Conservation (phyloP, 495 filamentous ascomycete genomes). For the Penicillium manginii region DNA sequence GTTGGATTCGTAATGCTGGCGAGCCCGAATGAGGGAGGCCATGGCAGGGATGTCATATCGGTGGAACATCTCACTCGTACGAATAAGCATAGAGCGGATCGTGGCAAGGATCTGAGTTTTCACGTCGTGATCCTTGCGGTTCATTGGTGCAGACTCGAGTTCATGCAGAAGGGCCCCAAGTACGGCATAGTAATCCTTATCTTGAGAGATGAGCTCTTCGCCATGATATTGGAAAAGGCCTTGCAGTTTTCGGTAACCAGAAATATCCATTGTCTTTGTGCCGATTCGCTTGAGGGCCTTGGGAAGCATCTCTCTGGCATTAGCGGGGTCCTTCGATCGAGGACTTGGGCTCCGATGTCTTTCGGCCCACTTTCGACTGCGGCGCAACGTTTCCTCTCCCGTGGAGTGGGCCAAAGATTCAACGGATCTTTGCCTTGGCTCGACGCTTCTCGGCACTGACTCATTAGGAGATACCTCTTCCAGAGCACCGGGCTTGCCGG, state of each 20-base stretch:
- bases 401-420: slow-evolving; percentile 25
- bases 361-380: slow-evolving; percentile 32
- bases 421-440: slow-evolving; percentile 13
- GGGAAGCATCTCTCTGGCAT: slow-evolving; percentile 63
- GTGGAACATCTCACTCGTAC: slow-evolving; percentile 65
- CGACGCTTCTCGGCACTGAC: slow-evolving; percentile 11
- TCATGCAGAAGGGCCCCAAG: slow-evolving; percentile 74
- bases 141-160: slow-evolving; percentile 59
- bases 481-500: slow-evolving; percentile 30
- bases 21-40: slow-evolving; percentile 67
- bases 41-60: slow-evolving; percentile 67
- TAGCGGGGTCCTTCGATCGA: slow-evolving; percentile 48
- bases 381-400: slow-evolving; percentile 22
- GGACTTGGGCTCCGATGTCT: slow-evolving; percentile 40
- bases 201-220: slow-evolving; percentile 55
- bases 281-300: slow-evolving; percentile 78
- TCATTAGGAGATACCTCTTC: slow-evolving; percentile 33
- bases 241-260: slow-evolving; percentile 87
- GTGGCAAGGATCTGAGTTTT: slow-evolving; percentile 84
- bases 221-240: slow-evolving; percentile 71
- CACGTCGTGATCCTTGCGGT: slow-evolving; percentile 57
- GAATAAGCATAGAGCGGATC: slow-evolving; percentile 73
- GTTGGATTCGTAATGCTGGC: slow-evolving; percentile 54
- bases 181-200: slow-evolving; percentile 70
- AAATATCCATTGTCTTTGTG: slow-evolving; percentile 74